Base-by-base conservation (phyloP, 2,329 filamentous ascomycete species). In the Pseudocercospora crystallina region DNA sequence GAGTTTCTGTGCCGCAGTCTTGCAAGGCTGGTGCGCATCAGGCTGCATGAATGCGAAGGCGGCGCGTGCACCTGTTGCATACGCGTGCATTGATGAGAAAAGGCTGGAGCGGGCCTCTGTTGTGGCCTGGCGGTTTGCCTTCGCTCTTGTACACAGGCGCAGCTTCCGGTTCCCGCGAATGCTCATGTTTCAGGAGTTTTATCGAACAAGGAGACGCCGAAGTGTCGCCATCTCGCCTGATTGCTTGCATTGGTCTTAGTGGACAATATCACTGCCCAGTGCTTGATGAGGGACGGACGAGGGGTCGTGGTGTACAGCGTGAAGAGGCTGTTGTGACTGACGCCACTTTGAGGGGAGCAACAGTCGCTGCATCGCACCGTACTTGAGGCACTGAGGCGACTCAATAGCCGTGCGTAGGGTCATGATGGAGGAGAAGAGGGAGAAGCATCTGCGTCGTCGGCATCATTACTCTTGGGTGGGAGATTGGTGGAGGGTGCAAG, bases 161-260 rank as follows among this genome's bases (percentile, higher is more conserved):
- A 36, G 32, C 34, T 26, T 39, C 43, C 44, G 35, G 44, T 31
- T n/a, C 12, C 9, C 35, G 8, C 33, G 35, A 39, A 35, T 47
- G 44, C 32, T 20, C 26, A 49, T 49, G 47, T 49, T 49, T 38
- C 47, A 49, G 5, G 5, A 31, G 20, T 26, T 7, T 7, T 12
- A 11, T 17, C 33, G 39, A 13, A 7, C n/a, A 12, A n/a, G 17
- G 12, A 13, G 11, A 43, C 32, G 14, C 38, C 47, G 47, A 49
- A 38, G 47, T 49, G 4, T 43, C 47, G 39, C 47, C 47, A 49
- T 7, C 20, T 26, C 20, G 40, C 12, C 4, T 5, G 30, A 35
- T 44, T 44, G 42, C 42, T 31, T 44, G 42, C 20, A 26, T 26
- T 26, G 20, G 20, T 26, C 20, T 4, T 26, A 26, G 20, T 7